These are phyloP conservation scores for Quercus gilva DNA, from an alignment of 306 rosid genomes.

Conservation along the genomic window DNA sequence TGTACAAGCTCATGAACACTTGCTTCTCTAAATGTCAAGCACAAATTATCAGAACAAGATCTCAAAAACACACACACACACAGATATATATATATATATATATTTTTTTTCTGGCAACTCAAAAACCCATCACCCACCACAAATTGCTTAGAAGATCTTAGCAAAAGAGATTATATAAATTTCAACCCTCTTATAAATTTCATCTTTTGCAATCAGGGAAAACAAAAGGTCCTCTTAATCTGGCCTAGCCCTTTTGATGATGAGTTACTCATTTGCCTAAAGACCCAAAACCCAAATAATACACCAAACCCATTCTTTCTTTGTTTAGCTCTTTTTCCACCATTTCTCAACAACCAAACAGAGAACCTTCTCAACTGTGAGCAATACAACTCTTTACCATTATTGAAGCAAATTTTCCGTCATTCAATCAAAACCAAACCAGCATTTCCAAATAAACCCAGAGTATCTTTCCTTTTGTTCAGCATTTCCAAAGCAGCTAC, in stretches of 20 bases:
- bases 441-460: neutral
- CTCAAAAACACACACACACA: neutral
- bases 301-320: neutral
- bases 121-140: neutral
- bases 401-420: neutral
- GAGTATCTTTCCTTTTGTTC: neutral
- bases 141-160: neutral
- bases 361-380: neutral
- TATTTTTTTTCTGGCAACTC: too few relatives aligned
- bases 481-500: neutral
- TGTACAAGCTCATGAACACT: neutral
- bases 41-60: neutral
- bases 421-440: neutral
- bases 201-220: neutral
- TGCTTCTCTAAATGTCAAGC: neutral
- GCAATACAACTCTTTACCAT: neutral
- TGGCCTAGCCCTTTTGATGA: neutral
- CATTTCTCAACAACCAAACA: neutral
- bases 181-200: neutral
- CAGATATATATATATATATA: too few relatives aligned
- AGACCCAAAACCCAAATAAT: too few relatives aligned
- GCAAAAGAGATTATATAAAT: neutral
- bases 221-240: neutral
- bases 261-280: neutral
- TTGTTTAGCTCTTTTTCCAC: neutral